phyloP scores from a whole-genome alignment of 1,284 basidiomycete species.

The Fomitopsis pinicola region DNA sequence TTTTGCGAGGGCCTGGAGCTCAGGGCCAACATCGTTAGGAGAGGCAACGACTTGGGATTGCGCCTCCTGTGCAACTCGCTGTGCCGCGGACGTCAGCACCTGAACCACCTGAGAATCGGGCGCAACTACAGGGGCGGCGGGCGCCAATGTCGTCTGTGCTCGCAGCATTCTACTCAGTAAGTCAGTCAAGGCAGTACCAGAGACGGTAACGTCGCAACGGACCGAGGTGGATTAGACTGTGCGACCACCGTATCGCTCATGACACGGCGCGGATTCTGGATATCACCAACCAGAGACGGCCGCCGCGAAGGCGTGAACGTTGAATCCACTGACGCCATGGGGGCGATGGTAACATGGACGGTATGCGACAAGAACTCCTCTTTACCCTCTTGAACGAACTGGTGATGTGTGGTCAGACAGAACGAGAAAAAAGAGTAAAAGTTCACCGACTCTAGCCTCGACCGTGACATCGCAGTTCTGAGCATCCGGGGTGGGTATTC shows the following conservation, averaged over 20 bases:
- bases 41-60: slow-evolving; percentile 61
- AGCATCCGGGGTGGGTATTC: slow-evolving; percentile 67
- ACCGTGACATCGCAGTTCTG: slow-evolving; percentile 69
- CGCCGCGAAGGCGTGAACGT: slow-evolving; percentile 54
- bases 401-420: slow-evolving; percentile 15
- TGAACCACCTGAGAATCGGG: slow-evolving; percentile 66
- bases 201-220: slow-evolving; percentile 1
- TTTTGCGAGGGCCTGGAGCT: slow-evolving; percentile 66
- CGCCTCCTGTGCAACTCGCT: slow-evolving; percentile 69
- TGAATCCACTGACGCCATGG: slow-evolving; percentile 61
- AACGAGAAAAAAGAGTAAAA: slow-evolving; percentile 7
- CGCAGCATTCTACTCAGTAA: slow-evolving; percentile 18
- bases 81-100: slow-evolving; percentile 68
- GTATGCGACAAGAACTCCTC: slow-evolving; percentile 64
- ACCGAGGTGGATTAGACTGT: slow-evolving; percentile 30
- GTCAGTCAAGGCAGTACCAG: not conserved
- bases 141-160: slow-evolving; percentile 20
- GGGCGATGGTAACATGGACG: slow-evolving; percentile 69
- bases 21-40: slow-evolving; percentile 41
- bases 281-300: slow-evolving; percentile 55
- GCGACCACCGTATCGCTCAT: slow-evolving; percentile 52
- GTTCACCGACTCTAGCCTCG: slow-evolving; percentile 58
- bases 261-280: slow-evolving; percentile 48
- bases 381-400: slow-evolving; percentile 71
- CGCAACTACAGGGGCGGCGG: slow-evolving; percentile 26